Evolutionary conservation across 371 early-diverging fungal species (phyloP).

Genomic region (Saksenaea oblongispora): DNA sequence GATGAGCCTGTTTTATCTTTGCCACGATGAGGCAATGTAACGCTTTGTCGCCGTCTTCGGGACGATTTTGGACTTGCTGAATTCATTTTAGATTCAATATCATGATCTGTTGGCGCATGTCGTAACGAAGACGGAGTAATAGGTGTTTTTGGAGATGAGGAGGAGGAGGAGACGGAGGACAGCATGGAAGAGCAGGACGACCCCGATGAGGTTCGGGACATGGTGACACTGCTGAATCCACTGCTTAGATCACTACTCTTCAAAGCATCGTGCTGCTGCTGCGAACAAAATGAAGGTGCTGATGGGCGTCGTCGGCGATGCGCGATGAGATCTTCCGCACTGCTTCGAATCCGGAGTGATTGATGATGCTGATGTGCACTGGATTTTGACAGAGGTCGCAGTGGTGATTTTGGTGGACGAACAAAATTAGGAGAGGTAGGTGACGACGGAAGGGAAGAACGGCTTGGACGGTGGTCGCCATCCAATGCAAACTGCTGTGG

Average conservation of each 20-base stretch:
- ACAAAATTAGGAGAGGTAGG: not conserved
- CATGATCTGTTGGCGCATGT: not conserved
- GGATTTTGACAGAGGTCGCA: conserved; percentile 17
- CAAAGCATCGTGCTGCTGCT: conserved; percentile 9
- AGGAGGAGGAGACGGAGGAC: not conserved
- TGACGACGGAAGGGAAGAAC: not conserved
- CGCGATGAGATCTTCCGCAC: not conserved
- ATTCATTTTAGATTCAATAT: not conserved
- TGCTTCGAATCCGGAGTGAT: conserved; percentile 9
- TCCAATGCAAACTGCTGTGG: not conserved
- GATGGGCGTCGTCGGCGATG: conserved; percentile 18
- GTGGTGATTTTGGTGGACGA: conserved; percentile 41
- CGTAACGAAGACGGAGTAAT: not conserved
- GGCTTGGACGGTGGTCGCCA: not conserved
- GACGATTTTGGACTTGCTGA: not conserved
- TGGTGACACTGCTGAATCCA: conserved; percentile 4
- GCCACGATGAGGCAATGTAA: not conserved
- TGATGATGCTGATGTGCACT: conserved; percentile 2
- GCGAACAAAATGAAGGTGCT: conserved; percentile 7
- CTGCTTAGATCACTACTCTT: conserved; percentile 8
- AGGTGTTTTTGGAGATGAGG: not conserved
- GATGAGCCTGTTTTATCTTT: not conserved
- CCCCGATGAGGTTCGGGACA: not conserved
- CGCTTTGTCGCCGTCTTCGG: not conserved
- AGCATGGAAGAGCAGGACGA: not conserved